A percentile compares a stretch with the other conserved stretches of the same genome.
Conservation (phyloP, 108 stramenopile species). For the Cyclostephanos invisitatus region DNA sequence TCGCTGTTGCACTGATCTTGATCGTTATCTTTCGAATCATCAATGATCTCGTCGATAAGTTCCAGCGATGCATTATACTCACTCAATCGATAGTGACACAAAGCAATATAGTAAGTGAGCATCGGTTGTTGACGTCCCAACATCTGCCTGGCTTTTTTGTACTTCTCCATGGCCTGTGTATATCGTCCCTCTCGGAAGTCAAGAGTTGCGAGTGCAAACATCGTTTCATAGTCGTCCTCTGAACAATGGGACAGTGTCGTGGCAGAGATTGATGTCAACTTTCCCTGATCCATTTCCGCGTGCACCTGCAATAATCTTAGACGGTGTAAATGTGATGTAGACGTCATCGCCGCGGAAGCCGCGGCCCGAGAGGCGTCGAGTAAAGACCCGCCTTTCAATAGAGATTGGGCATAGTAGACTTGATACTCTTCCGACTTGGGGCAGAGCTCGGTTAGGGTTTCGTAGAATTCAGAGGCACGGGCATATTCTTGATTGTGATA, state of each 20-base stretch:
- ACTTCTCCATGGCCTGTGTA: slow-evolving; percentile 63
- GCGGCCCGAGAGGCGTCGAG: slow-evolving; percentile 57
- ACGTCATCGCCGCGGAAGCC: slow-evolving; percentile 8
- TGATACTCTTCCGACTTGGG: slow-evolving; percentile 84
- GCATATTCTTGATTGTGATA: slow-evolving; percentile 71
- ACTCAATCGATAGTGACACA: slow-evolving; percentile 82
- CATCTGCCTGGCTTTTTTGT: slow-evolving; percentile 67
- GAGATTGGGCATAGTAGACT: slow-evolving; percentile 80
- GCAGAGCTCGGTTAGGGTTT: slow-evolving; percentile 69
- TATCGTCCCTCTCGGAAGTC: slow-evolving; percentile 78
- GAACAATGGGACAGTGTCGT: slow-evolving; percentile 64
- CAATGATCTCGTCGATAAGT: slow-evolving; percentile 68
- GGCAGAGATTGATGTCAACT: slow-evolving; percentile 61
- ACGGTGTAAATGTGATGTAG: slow-evolving; percentile 58
- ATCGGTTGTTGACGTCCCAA: slow-evolving; percentile 77
- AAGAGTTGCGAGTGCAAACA: slow-evolving; percentile 71
- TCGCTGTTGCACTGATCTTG: slow-evolving; percentile 49
- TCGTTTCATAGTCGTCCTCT: slow-evolving; percentile 73
- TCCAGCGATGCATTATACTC: slow-evolving; percentile 65
- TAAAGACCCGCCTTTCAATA: slow-evolving; percentile 69
- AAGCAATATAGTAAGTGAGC: slow-evolving; percentile 85
- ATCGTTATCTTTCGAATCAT: slow-evolving; percentile 51
- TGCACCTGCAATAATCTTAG: slow-evolving; percentile 66
- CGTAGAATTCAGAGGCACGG: slow-evolving; percentile 65
- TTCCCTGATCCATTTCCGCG: slow-evolving; percentile 81